Percentiles rank a stretch among this genome's conserved stretches.
Conservation (phyloP, 2,329 filamentous ascomycete species). For the Botryotinia narcissicola region DNA sequence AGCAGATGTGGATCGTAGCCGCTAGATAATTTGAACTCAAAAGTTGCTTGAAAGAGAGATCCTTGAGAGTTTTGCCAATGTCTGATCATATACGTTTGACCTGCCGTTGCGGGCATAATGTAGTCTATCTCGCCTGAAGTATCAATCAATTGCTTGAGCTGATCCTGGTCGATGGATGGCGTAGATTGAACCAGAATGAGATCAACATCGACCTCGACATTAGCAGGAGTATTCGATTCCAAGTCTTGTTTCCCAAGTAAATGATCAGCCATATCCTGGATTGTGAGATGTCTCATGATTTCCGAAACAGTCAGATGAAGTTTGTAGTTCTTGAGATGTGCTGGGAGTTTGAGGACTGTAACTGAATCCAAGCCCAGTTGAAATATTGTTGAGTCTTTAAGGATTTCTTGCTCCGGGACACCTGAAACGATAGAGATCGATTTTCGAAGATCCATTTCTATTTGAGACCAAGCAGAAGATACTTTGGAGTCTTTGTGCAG, state of each 20-base stretch:
- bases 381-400: constrained; percentile 65
- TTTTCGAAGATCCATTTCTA: constrained; percentile 43
- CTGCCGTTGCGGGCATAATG: constrained; percentile 68
- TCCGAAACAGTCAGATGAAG: constrained; percentile 67
- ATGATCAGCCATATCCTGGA: constrained; percentile 59
- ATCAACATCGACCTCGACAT: constrained; percentile 44
- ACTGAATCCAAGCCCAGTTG: constrained; percentile 90
- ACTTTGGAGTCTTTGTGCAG: neutral
- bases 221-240: constrained; percentile 33
- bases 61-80: constrained; percentile 69
- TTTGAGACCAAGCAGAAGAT: constrained; percentile 35
- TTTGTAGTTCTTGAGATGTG: constrained; percentile 62
- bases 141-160: constrained; percentile 44
- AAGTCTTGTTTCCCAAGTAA: constrained; percentile 27
- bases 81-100: constrained; percentile 78
- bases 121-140: constrained; percentile 44
- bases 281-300: constrained; percentile 64
- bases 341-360: constrained; percentile 79
- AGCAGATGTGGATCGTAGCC: constrained; percentile 43
- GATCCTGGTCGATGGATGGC: constrained; percentile 40
- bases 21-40: constrained; percentile 52
- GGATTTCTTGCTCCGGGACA: constrained; percentile 56
- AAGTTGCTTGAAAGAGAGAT: constrained; percentile 69
- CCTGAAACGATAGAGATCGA: constrained; percentile 59
- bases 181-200: constrained; percentile 44